Base-by-base conservation (phyloP, 441 rosid species). In the Pelargonium myrrhifolium region DNA sequence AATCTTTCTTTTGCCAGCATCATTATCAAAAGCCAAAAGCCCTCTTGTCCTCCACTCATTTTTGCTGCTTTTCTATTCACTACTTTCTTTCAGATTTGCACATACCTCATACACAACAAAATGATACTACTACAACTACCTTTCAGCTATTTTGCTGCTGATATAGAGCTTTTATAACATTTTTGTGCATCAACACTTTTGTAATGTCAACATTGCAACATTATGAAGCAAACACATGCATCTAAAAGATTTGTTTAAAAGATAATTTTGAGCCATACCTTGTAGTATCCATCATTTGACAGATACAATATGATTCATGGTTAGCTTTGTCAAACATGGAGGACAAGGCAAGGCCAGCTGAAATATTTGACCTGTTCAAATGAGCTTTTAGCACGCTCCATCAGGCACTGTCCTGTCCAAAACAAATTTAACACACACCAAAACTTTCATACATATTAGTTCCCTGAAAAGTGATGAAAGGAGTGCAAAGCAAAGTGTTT, bases 301-400 rank as follows among this genome's bases (percentile, higher is more conserved):
- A 56, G 47, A 62, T 28, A 28, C 24, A 21, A 47, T 17, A 26
- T 24, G 39, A 22, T 7, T 37, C 42, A 26, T 18, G 55, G 71
- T 47, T 58, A 67, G 65, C 26, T 31, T n/a, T 55, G 12, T 22
- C 62, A 20, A 12, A 51, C 7, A 8, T 55, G 35, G 12, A 56
- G 68, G 68, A 74, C n/a, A n/a, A n/a, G n/a, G n/a, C 55, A 45
- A 11, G 59, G 77, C 71, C 78, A 69, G 26, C 28, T 62, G 5
- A 6, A 43, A 2, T 40, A 20, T 18, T 37, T 64, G 87, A 75
- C 87, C 55, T 9, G 47, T 74, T 81, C 84, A 68, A 76, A 5
- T 21, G 60, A 15, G 51, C 62, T 60, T 73, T 12, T 40, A 53
- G 18, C 17, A 31, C 9, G 43, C 40, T 35, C 64, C 53, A 24